Base-by-base conservation (phyloP, 2,329 filamentous ascomycete species). In the Verticillium dahliae region DNA sequence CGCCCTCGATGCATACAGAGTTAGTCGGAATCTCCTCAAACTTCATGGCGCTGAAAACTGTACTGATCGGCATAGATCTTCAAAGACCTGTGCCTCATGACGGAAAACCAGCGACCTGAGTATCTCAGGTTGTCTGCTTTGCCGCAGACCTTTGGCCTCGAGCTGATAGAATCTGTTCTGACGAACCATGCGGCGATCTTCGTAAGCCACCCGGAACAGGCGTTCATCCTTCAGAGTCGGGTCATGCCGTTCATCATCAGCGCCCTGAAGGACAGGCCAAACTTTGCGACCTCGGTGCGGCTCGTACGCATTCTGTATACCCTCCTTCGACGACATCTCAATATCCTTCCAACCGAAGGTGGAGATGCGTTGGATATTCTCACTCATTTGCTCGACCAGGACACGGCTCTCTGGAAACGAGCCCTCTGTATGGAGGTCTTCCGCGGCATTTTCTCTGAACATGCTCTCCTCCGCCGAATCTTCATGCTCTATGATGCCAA, bases 391-490 rank as follows among this genome's bases (percentile, higher is more conserved):
- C 81, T 98, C 14, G 95, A 99, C 69, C 90, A 93, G 58, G 95
- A 98, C 65, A 87, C 89, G 2, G 81, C 86, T 0, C 70, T 87
- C 4, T 99, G 96, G 95, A 97, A 94, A 73, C 84, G 94, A 62
- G 88, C 91, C 0, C 75, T 98, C 6, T 96, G 92, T 65, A 91
- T 99, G 85, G 95, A 99, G 71, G 85, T 97, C 0, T 91, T 97
- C 68, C 85, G 91, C 61, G 89, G 90, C 6, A 84, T 98, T 6
- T 97, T 97, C 74, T 83, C 90, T 0, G 92, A 98, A 63, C 86
- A 92, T 39, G 82, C 83, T 11, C 81, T 97, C 27, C 81, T 97
- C 1, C 81, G 95, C 52, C 86, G 89, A 41, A 91, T 97, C 2
- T 98, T 91, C 71, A 81, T 85, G 6, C 80, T 90, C 15, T 98